Conservation (phyloP, 257 asterid species). For the Solanum piurae region DNA sequence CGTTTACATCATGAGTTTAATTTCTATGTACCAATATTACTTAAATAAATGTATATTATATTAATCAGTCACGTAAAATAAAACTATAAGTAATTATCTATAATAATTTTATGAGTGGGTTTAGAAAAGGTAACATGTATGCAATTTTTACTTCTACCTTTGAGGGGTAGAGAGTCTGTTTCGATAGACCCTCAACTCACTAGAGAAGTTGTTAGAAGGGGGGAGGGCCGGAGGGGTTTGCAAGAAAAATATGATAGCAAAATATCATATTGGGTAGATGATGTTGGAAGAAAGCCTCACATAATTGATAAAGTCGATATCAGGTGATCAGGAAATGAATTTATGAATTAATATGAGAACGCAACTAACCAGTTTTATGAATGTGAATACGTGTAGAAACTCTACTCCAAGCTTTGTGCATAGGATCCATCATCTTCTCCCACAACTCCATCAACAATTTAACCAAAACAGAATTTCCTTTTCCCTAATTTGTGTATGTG, state of each 20-base stretch:
- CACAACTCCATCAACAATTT: conserved; percentile 16
- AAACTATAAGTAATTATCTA: background rate
- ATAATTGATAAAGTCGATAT: background rate
- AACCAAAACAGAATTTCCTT: background rate
- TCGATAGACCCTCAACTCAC: background rate
- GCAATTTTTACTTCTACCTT: background rate
- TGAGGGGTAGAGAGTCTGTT: background rate
- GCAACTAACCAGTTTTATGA: conserved; percentile 33
- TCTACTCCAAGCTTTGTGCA: conserved; percentile 44
- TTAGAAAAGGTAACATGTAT: background rate
- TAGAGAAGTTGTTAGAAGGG: background rate
- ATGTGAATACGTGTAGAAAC: conserved; percentile 24
- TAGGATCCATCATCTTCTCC: conserved; percentile 34
- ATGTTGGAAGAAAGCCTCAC: background rate
- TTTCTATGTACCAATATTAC: background rate
- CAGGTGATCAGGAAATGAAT: background rate
- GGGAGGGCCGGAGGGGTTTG: no score
- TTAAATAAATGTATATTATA: background rate
- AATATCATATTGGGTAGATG: background rate
- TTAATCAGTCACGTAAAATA: background rate
- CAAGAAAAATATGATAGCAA: background rate
- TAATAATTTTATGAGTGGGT: no score
- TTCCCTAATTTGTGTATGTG: background rate
- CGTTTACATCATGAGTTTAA: background rate
- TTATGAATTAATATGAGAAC: no score